Evolutionary conservation across 208 protist species (phyloP), one percentile per base, ranked within the genome.

Genomic region (Leptomonas pyrrhocoris): DNA sequence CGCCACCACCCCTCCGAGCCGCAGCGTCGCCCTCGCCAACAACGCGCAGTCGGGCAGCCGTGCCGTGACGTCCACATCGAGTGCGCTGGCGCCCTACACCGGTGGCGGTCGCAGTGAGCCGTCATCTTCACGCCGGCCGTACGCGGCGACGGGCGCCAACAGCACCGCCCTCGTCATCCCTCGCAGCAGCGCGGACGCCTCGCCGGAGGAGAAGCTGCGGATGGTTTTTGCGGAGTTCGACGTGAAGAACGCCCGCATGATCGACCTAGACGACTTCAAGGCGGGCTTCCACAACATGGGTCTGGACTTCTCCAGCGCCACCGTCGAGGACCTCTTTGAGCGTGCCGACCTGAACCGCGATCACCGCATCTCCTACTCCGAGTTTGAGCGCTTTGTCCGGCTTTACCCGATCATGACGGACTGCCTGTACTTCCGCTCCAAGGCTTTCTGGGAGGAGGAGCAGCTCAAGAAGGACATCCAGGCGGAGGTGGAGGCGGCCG

Each of bases 401-500:
- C 64, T 93, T 18, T 97, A 97, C 76, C 93, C 93, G 28, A 97
- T 95, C 75, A 93, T 97, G 88, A 88, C 72, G 25, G 90, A 97
- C 78, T 96, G 90, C 71, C 80, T 97, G 21, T 97, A 88, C 77
- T 95, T 93, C 77, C 88, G 93, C 61, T 92, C 81, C 54, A 96
- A 94, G 83, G 90, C 90, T n/a, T 94, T 94, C 68, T 96, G 90
- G 91, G 89, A 94, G 55, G 90, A 97, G 76, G 89, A 94, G 65
- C 86, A 93, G 77, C 68, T 96, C 38, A 86, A 80, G 48, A 92
- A 92, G 59, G 84, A 91, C 8, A 94, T 97, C 58, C 76, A 94
- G 64, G 79, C 65, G 12, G 88, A 96, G 84, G 81, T 81, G 15
- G 88, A 94, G 25, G 84, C 84, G 2, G 88, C 92, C 23, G 73